phyloP scores from a whole-genome alignment of 345 rosid species.

The Citrus sp. region DNA sequence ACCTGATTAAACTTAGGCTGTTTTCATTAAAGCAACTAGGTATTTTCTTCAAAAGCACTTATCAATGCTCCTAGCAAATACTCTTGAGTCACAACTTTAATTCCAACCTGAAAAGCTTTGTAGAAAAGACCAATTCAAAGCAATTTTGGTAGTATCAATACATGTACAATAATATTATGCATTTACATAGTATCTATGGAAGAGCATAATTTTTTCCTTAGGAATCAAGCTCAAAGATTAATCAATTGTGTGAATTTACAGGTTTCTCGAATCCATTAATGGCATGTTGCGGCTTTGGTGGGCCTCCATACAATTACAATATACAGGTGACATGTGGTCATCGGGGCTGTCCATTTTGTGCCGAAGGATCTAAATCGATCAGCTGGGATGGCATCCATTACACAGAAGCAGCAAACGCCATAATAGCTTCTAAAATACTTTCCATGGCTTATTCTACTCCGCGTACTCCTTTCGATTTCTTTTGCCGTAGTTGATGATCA shows the following conservation, averaged over 20 bases:
- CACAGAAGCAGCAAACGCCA: slow-evolving; percentile 68
- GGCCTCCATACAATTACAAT: slow-evolving; percentile 79
- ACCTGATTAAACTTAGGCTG: background rate
- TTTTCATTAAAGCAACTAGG: background rate
- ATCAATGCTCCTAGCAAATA: background rate
- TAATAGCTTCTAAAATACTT: slow-evolving; percentile 55
- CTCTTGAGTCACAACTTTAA: background rate
- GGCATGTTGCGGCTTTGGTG: slow-evolving; percentile 91
- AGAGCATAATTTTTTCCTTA: background rate
- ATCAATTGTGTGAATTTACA: slow-evolving; percentile 12
- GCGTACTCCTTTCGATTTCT: slow-evolving; percentile 44
- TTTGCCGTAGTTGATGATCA: slow-evolving; percentile 29
- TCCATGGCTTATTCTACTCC: slow-evolving; percentile 65
- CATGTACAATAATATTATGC: background rate
- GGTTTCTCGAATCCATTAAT: slow-evolving; percentile 69
- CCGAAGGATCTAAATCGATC: slow-evolving; percentile 40
- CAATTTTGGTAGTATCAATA: background rate
- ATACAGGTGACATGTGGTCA: slow-evolving; percentile 59
- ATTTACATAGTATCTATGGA: background rate
- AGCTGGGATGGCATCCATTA: slow-evolving; percentile 87
- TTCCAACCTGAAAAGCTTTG: background rate
- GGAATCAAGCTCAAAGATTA: background rate
- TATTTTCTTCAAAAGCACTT: background rate
- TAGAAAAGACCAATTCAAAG: background rate
- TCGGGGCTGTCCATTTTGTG: slow-evolving; percentile 44